Base-by-base conservation (phyloP, 371 early-diverging fungal genomes). In the Mortierella sp. region DNA sequence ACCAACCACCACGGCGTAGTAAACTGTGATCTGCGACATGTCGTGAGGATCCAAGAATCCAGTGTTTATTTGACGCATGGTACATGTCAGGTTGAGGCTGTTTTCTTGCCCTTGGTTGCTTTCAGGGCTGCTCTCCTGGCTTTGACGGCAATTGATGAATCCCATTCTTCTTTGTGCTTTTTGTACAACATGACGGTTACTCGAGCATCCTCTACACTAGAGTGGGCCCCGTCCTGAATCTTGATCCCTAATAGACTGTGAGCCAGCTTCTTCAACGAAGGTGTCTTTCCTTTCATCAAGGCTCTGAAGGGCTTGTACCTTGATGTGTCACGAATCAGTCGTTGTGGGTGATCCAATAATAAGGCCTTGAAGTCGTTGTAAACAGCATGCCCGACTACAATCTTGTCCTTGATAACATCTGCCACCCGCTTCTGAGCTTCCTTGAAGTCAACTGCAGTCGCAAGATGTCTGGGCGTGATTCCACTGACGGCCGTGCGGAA, bases 401-500 rank as follows among this genome's bases (percentile, higher is more conserved):
- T 86, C 30, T 91, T 86, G 69, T 94, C 94, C 67, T 92, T 86
- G 48, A 96, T 80, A 38, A 97, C 73, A 16, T 89, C 90, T 0
- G 90, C 88, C 3, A 96, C 95, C 64, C 87, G 71, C 52, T 85
- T 61, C 69, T 95, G 95, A 9, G 94, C 94, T 38, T 91, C 85
- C 42, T 85, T 81, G 64, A 97, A 96, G 2, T 68, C 66, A 2
- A 72, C 39, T 18, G 83, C 83, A 31, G 84, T 74, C 18, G 80
- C 80, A 50, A 98, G 72, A 52, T 89, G 85, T n/a, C 85, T 80
- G 0, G 93, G 88, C n/a, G 91, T 89, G 49, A 98, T 93, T n/a
- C 99, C 99, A 79, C 93, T 94, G 50, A 96, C 92, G 55, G 81
- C 82, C 12, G 98, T 98, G 60, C 99, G 88, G 71, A 92, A 98